phyloP scores from a whole-genome alignment of 2,329 filamentous ascomycete species.

The Teratosphaeria nubilosa region DNA sequence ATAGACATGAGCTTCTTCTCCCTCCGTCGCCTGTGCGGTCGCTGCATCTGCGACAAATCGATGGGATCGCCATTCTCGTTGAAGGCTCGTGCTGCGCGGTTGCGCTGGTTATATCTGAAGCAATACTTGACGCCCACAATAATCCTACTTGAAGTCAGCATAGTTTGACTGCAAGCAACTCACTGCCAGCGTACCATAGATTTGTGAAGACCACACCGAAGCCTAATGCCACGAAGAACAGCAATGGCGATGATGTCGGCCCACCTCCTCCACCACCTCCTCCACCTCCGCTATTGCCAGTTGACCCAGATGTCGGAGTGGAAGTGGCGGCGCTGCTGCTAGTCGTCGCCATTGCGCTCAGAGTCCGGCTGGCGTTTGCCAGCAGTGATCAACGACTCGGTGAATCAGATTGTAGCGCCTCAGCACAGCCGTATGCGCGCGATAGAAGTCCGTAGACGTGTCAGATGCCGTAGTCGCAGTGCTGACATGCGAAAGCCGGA shows the following conservation, averaged over 20 bases:
- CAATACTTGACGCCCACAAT: slow-evolving; percentile 99
- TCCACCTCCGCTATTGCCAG: not conserved
- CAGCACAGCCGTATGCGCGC: not conserved
- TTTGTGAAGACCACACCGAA: slow-evolving; percentile 99
- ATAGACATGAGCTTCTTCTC: slow-evolving; percentile 99
- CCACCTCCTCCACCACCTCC: slow-evolving; percentile 13
- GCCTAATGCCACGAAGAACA: slow-evolving; percentile 91
- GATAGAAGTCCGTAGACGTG: not conserved
- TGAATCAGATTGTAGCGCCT: not conserved
- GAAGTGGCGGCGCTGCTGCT: not conserved
- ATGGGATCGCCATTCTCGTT: slow-evolving; percentile 77
- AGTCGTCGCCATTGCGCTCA: not conserved
- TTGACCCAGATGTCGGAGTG: not conserved
- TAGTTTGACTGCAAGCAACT: not conserved
- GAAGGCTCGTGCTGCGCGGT: slow-evolving; percentile 63
- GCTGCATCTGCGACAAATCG: slow-evolving; percentile 72
- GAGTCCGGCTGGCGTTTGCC: not conserved
- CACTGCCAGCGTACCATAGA: slow-evolving; percentile 61
- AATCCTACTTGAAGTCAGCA: slow-evolving; percentile 54
- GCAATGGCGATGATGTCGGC: slow-evolving; percentile 60
- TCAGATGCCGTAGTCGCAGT: not conserved
- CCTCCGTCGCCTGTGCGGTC: slow-evolving; percentile 66
- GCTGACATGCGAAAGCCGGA: not conserved
- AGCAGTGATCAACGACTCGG: not conserved
- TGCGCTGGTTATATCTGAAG: slow-evolving; percentile 94